Base-by-base conservation (phyloP, 345 rosid genomes). In the Salix suchowensis region DNA sequence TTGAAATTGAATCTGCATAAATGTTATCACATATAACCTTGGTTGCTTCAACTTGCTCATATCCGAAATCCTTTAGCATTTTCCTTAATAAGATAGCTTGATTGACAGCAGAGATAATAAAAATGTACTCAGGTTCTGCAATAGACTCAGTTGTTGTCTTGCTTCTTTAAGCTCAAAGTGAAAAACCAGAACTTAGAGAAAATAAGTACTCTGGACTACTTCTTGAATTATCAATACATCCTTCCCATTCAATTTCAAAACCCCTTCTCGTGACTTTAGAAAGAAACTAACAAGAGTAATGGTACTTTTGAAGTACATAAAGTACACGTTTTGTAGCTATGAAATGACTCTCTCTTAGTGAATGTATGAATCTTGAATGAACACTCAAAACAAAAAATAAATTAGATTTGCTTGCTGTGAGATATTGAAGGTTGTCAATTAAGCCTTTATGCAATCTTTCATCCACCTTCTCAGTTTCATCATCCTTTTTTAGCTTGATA, bases 51-150 rank as follows among this genome's bases (percentile, higher is more conserved):
- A 2, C 1, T 11, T 68, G 32, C 11, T 16, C 2, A 36, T 4
- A 5, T 24, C 10, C 11, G 2, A 68, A 40, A 15, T 40, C 21
- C 2, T 0, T 11, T 1, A 40, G 11, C 30, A n/a, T 37, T 26
- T 39, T 68, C 1, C 52, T 3, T 2, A 68, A 24, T 19, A 1
- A 21, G 4, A 68, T 37, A 7, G 32, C 16, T 10, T 68, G 71
- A 0, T 14, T 42, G 5, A 24, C 1, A 16, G 8, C 0, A n/a
- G 7, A 9, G n/a, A 4, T 1, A 37, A 0, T 1, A 21, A 5
- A 0, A 37, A 42, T 11, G 4, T 68, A 23, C 46, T 68, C 0
- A 9, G 2, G 9, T 68, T 42, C 1, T n/a, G 0, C 2, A 19
- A 0, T 39, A 5, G 2, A 24, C 8, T 39, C 0, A 16, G 2